Conservation (phyloP, 805 yeast species). For the Barnettozyma pratensis region DNA sequence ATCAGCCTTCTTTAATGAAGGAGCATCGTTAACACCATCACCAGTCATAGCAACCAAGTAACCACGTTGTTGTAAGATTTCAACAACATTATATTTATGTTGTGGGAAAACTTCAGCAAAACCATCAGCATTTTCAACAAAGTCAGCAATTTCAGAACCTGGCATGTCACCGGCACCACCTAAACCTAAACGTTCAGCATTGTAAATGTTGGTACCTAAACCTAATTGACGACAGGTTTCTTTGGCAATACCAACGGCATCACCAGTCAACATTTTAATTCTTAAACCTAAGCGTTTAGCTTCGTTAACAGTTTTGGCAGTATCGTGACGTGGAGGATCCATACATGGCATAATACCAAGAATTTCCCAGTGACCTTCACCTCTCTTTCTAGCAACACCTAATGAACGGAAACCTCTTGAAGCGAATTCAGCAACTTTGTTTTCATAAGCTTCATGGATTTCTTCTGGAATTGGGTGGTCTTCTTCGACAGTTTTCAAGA, state of each 20-base stretch:
- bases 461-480: slow-evolving; percentile 96
- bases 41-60: slow-evolving; percentile 99
- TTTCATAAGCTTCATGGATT: slow-evolving; percentile 89
- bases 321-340: slow-evolving; percentile 99
- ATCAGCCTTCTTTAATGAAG: slow-evolving; percentile 93
- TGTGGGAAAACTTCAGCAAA: slow-evolving; percentile 98
- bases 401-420: slow-evolving; percentile 97
- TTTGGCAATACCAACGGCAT: slow-evolving; percentile 98
- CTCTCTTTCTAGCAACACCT: slow-evolving; percentile 98
- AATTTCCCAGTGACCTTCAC: slow-evolving; percentile 97
- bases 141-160: slow-evolving; percentile 96
- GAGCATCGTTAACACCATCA: slow-evolving; percentile 99
- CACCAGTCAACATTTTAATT: slow-evolving; percentile 98
- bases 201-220: slow-evolving; percentile 92
- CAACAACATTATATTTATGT: slow-evolving; percentile 95
- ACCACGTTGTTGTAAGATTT: slow-evolving; percentile 92
- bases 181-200: slow-evolving; percentile 94
- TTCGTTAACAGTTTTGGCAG: slow-evolving; percentile 90
- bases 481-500: slow-evolving; percentile 93
- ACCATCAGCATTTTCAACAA: slow-evolving; percentile 97
- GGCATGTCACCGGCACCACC: slow-evolving; percentile 92
- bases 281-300: slow-evolving; percentile 89
- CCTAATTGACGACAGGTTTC: slow-evolving; percentile 98
- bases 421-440: slow-evolving; percentile 96
- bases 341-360: slow-evolving; percentile 97